Conservation (phyloP, 2,329 filamentous ascomycete genomes). For the Orbilia quercus region DNA sequence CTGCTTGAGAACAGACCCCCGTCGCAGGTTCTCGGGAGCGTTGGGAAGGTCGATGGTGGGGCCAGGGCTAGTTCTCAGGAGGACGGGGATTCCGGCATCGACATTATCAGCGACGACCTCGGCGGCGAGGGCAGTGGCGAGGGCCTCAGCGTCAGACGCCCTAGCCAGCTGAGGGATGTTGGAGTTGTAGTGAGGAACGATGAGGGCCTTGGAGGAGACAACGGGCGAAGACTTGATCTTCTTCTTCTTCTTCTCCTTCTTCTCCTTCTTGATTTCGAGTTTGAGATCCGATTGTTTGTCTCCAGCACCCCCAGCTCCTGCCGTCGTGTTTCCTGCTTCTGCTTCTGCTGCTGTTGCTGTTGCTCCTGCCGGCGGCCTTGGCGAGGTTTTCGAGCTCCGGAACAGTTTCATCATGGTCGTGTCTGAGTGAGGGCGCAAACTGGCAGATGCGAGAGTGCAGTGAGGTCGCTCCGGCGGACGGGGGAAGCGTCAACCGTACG, state of each 20-base stretch:
- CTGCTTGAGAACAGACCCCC: slow-evolving; percentile 43
- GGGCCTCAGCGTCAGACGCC: slow-evolving; percentile 48
- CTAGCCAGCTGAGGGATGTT: slow-evolving; percentile 52
- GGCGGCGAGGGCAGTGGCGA: slow-evolving; percentile 47
- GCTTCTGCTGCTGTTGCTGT: slow-evolving; percentile 9
- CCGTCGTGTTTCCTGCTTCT: background rate
- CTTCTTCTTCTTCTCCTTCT: slow-evolving; percentile 43
- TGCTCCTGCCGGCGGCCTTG: background rate
- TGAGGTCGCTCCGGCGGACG: background rate
- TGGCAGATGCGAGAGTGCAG: too few relatives aligned
- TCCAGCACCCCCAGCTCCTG: slow-evolving; percentile 2
- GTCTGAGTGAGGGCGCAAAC: too few relatives aligned
- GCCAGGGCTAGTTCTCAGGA: slow-evolving; percentile 14
- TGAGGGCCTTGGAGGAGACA: slow-evolving; percentile 7
- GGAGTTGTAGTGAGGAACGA: slow-evolving; percentile 16
- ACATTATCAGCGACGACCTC: slow-evolving; percentile 50
- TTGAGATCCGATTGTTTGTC: slow-evolving; percentile 26
- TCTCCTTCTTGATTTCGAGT: slow-evolving; percentile 31
- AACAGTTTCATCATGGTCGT: slow-evolving; percentile 49
- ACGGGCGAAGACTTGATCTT: slow-evolving; percentile 19
- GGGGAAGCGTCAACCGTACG: background rate
- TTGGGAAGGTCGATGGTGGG: slow-evolving; percentile 8
- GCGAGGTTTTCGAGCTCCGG: slow-evolving; percentile 37
- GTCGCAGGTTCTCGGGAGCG: slow-evolving; percentile 25
- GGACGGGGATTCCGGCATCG: slow-evolving; percentile 38